These are phyloP conservation scores for Talaromyces funiculosus DNA, from an alignment of 2,329 filamentous ascomycete species.

Conservation along the genomic window DNA sequence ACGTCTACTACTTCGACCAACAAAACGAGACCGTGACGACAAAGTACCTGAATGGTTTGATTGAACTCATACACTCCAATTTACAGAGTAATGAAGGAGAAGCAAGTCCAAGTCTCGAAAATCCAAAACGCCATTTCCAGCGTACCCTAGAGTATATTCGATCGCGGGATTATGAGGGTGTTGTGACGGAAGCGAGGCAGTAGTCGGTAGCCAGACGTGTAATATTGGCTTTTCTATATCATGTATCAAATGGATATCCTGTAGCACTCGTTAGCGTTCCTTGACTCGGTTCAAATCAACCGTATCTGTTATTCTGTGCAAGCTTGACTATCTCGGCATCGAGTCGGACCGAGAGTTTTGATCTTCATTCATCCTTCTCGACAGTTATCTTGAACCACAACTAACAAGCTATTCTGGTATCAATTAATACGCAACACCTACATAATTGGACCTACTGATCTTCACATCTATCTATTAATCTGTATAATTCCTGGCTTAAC, in stretches of 20 bases:
- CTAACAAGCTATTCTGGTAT: not conserved
- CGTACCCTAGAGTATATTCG: constrained; percentile 91
- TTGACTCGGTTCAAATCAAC: not conserved
- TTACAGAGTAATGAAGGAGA: constrained; percentile 69
- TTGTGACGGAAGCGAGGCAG: constrained; percentile 63
- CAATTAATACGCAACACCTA: not conserved
- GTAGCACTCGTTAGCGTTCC: constrained; percentile 3
- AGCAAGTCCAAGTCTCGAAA: constrained; percentile 70
- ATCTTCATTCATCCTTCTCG: not conserved
- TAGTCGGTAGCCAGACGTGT: constrained; percentile 14
- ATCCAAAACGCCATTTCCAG: constrained; percentile 87
- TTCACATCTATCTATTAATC: not conserved
- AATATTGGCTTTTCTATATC: constrained; percentile 8
- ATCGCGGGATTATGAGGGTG: constrained; percentile 85
- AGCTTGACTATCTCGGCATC: not conserved
- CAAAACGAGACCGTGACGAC: constrained; percentile 97
- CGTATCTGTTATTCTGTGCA: not conserved
- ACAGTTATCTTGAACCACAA: not conserved
- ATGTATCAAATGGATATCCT: constrained; percentile 13
- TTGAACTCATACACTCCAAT: constrained; percentile 97
- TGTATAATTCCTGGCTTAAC: no score
- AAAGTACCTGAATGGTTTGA: constrained; percentile 95
- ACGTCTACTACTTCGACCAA: constrained; percentile 99
- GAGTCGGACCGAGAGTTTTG: constrained; percentile 2
- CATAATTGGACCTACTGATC: no score